phyloP scores from a whole-genome alignment of 768 basidiomycete species.

The Tricholoma saponaceum region DNA sequence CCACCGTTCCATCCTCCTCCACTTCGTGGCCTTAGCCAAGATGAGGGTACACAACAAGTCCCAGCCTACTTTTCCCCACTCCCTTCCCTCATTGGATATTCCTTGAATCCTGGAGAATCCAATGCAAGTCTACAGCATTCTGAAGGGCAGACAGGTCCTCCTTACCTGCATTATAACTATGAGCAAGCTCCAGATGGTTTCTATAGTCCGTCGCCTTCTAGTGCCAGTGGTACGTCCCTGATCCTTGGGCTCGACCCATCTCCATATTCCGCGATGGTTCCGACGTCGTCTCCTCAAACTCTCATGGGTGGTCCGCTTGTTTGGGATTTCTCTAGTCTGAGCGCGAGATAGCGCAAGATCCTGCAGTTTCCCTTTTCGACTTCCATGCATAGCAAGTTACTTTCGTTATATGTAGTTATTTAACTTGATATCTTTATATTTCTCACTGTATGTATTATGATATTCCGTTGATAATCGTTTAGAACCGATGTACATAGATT shows the following conservation, averaged over 20 bases:
- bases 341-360: not conserved
- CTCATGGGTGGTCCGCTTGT: slow-evolving; percentile 10
- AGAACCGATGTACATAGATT: not conserved
- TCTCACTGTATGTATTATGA: not conserved
- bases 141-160: not conserved
- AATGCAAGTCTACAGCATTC: not conserved
- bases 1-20: not conserved
- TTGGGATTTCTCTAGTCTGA: slow-evolving; percentile 11
- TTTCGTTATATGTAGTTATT: slow-evolving; percentile 9
- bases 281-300: not conserved
- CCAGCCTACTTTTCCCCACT: not conserved
- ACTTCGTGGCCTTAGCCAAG: not conserved
- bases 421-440: slow-evolving; percentile 11
- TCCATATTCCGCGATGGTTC: not conserved
- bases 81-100: not conserved
- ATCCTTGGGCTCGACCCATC: not conserved
- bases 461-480: not conserved
- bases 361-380: not conserved
- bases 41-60: not conserved
- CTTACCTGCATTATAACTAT: not conserved
- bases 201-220: not conserved
- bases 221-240: not conserved
- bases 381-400: not conserved
- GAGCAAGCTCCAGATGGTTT: not conserved
- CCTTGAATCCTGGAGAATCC: not conserved